Conservation (phyloP, 495 filamentous ascomycete genomes). For the Acidiella bohemica region DNA sequence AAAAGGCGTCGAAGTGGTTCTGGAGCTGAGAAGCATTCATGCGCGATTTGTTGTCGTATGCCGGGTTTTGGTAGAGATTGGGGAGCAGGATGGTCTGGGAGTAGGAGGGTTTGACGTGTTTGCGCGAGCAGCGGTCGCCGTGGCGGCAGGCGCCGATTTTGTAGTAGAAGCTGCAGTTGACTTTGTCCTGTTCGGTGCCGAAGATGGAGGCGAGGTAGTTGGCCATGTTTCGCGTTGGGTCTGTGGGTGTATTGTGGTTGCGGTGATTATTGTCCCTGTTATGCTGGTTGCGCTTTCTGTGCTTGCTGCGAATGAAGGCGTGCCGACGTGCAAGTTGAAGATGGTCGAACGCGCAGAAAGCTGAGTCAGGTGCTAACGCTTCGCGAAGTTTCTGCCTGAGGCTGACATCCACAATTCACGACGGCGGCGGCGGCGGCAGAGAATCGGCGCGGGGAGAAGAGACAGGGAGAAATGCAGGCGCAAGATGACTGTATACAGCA, state of each 20-base stretch:
- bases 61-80: conserved; percentile 97
- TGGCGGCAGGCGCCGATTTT: conserved; percentile 98
- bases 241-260: neutral
- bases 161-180: conserved; percentile 76
- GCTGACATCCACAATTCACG: too few species aligned
- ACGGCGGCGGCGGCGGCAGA: too few species aligned
- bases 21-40: conserved; percentile 75
- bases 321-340: too few species aligned
- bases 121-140: conserved; percentile 92
- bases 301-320: too few species aligned
- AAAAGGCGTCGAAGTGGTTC: conserved; percentile 99
- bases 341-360: too few species aligned
- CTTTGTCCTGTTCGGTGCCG: conserved; percentile 97
- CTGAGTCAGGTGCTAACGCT: too few species aligned
- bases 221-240: conserved; percentile 62
- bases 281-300: too few species aligned
- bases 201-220: conserved; percentile 99
- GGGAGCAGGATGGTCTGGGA: conserved; percentile 93
- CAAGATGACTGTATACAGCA: too few species aligned
- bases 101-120: conserved; percentile 98
- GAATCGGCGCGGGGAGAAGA: too few species aligned
- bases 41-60: conserved; percentile 91
- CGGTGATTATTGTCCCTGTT: too few species aligned
- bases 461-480: too few species aligned
- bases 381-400: too few species aligned